Conservation (phyloP, 176 grass and related monocot species). For the Oryza longistaminata region DNA sequence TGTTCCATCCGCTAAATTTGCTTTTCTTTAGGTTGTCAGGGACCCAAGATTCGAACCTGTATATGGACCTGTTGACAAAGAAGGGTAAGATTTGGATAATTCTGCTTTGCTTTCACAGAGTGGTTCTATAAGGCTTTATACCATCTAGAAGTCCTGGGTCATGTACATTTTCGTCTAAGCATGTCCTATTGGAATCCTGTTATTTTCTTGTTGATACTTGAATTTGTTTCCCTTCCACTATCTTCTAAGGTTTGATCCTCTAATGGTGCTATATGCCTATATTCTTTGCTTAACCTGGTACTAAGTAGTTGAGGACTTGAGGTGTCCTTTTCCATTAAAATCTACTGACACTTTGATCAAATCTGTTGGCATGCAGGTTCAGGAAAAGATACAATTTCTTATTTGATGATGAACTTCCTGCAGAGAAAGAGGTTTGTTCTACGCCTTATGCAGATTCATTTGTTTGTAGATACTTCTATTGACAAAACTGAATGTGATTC, state of each 20-base stretch:
- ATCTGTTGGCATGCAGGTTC: slow-evolving; percentile 55
- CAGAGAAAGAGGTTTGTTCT: slow-evolving; percentile 68
- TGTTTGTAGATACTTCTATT: slow-evolving; percentile 2
- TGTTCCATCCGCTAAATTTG: slow-evolving; percentile 3
- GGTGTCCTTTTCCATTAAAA: neutral
- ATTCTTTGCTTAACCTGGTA: neutral
- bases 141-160: neutral
- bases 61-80: slow-evolving; percentile 76
- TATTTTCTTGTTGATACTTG: neutral
- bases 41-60: slow-evolving; percentile 88
- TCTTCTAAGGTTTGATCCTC: neutral
- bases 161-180: neutral
- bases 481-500: neutral
- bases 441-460: slow-evolving; percentile 14
- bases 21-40: slow-evolving; percentile 55
- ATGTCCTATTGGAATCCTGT: neutral
- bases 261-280: slow-evolving; percentile 7
- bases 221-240: neutral
- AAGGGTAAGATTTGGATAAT: slow-evolving; percentile 52
- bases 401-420: slow-evolving; percentile 73
- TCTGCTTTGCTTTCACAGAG: neutral
- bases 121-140: neutral
- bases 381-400: slow-evolving; percentile 92
- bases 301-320: neutral
- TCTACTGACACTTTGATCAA: slow-evolving; percentile 1